Evolutionary conservation across 2,329 filamentous ascomycete species (phyloP), one percentile per base, ranked within the genome.

Genomic region (Colletotrichum abscissum): DNA sequence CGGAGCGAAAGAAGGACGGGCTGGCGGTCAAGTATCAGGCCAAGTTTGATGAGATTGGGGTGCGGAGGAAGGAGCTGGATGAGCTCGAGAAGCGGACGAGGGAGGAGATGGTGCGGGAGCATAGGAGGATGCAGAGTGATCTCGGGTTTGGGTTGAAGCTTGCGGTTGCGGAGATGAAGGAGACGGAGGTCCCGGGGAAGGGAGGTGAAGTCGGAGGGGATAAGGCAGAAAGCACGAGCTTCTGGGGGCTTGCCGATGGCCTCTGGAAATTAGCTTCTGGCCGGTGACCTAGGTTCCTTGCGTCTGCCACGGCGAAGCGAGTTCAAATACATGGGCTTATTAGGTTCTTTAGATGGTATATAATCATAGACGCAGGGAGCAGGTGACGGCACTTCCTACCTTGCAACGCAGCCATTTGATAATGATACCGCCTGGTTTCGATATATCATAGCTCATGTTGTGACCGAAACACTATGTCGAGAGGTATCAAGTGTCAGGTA

Each of bases 181-280:
- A 16, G 46, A 1, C 28, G 5, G 28, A 19, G 7, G 4, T 1
- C 1, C n/a, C 24, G 4, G 14, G 46, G 12, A 28, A 22, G 14
- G 11, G 2, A 9, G 28, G 26, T 12, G 22, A n/a, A 14, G n/a
- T 9, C 12, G 11, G 16, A 19, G 7, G 6, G 3, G n/a, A 54
- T 6, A 3, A 35, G 1, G 14, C 55, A 33, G 22, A 64, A 6
- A 5, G 12, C 8, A 1, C 3, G 2, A n/a, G 4, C 19, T 5
- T 8, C 1, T 5, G 19, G 16, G 0, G 42, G 1, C 42, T 49
- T 9, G 0, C 4, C 3, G 42, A 2, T 1, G 42, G 16, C 7
- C 4, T 49, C 42, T 49, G 42, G 14, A 42, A n/a, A n/a, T n/a
- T n/a, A n/a, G n/a, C n/a, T n/a, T n/a, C n/a, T n/a, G n/a, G n/a